phyloP scores from a whole-genome alignment of 2,329 filamentous ascomycete species.

The Colletotrichum euphorbiae region DNA sequence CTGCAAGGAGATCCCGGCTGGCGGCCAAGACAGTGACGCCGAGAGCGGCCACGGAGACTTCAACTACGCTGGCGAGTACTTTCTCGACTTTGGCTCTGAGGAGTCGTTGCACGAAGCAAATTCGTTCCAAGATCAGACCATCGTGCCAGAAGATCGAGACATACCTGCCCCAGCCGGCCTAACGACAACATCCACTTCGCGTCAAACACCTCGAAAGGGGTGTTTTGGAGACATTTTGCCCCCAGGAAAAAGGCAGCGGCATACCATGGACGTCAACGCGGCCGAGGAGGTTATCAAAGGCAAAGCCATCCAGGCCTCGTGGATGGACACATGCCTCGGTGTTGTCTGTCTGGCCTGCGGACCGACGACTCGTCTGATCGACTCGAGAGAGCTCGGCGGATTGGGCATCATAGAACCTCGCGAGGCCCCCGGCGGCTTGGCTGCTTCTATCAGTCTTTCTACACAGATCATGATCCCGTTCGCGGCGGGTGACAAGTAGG shows the following conservation, averaged over 20 bases:
- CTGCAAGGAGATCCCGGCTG: neutral
- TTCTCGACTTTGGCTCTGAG: neutral
- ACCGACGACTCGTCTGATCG: neutral
- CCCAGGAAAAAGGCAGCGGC: neutral
- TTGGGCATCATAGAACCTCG: neutral
- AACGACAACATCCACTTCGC: neutral
- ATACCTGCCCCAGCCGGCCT: neutral
- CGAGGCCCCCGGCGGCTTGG: neutral
- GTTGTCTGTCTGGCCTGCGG: neutral
- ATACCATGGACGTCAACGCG: neutral
- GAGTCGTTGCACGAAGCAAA: neutral
- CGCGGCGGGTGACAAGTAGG: neutral
- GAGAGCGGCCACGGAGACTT: neutral
- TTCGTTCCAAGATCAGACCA: neutral
- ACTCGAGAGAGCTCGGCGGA: neutral
- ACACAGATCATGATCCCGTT: neutral
- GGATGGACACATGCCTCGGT: neutral
- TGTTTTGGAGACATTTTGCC: neutral
- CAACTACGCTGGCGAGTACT: neutral
- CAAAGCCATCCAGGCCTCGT: neutral
- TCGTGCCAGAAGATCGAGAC: neutral
- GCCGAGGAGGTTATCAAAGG: neutral
- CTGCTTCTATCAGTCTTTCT: neutral
- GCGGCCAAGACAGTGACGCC: neutral
- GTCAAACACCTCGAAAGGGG: neutral